These are phyloP conservation scores for Cladobotryum mycophilum DNA, from an alignment of 2,329 filamentous ascomycete genomes.

Conservation along the genomic window DNA sequence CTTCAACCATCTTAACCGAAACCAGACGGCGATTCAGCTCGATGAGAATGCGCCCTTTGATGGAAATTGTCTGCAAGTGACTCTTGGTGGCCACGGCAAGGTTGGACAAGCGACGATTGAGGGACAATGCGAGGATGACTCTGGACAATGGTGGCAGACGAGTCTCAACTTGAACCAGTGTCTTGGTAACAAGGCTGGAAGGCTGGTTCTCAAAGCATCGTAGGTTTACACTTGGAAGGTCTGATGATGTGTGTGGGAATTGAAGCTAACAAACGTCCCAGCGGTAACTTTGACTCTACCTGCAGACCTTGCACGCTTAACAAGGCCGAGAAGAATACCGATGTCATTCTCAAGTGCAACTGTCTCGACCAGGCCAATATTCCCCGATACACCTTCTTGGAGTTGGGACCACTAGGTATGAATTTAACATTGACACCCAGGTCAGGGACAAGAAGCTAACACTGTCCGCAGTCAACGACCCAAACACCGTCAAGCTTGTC, in stretches of 20 bases:
- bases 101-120: constrained; percentile 16
- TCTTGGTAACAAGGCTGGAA: constrained; percentile 15
- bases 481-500: constrained; percentile 11
- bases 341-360: constrained; percentile 16
- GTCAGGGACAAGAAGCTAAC: not conserved
- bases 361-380: constrained; percentile 11
- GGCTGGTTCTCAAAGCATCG: constrained; percentile 14
- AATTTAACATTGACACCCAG: not conserved
- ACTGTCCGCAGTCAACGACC: constrained; percentile 10
- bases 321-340: not conserved
- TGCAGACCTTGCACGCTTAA: constrained; percentile 19
- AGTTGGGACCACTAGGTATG: constrained; percentile 14
- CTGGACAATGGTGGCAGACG: constrained; percentile 19
- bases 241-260: not conserved
- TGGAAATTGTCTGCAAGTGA: constrained; percentile 15
- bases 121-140: constrained; percentile 16
- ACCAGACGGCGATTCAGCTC: not conserved
- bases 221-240: constrained; percentile 6
- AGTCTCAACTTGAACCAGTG: constrained; percentile 21
- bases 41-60: constrained; percentile 6
- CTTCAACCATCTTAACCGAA: constrained; percentile 5
- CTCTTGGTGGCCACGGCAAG: constrained; percentile 16
- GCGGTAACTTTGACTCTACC: constrained; percentile 17
- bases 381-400: constrained; percentile 13
- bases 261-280: not conserved